Evolutionary conservation across 2,329 filamentous ascomycete genomes (phyloP), one percentile per base, ranked within the genome.

Genomic region (Cephalotrichum gorgonifer): DNA sequence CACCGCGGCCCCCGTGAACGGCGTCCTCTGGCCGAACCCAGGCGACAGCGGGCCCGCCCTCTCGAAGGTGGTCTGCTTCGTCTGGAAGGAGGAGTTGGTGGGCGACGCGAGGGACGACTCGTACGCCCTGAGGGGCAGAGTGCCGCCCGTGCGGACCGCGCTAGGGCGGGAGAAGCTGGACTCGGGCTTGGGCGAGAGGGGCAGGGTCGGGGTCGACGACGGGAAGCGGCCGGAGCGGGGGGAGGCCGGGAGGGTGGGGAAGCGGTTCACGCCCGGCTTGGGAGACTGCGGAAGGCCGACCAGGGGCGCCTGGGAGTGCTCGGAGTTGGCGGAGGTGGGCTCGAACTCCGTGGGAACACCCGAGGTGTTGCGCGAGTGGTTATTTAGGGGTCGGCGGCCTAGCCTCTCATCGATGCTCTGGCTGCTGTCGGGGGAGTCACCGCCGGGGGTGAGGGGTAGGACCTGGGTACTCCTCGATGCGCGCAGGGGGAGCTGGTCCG

Each of bases 41-140:
- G 81, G 80, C 3, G 78, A 78, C 50, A 78, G 58, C 2, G 76
- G 75, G 0, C 64, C 68, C 23, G 26, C 20, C 28, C 80, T 70
- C 57, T 83, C 79, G 53, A 85, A 78, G 1, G 81, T 76, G 0
- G 81, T 85, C 61, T 83, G 79, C 66, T 81, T 83, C 26, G 78
- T 79, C 4, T 68, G 73, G 47, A 71, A 67, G 6, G 61, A 54
- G 30, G 66, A 63, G 6, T 70, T 68, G 4, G 65, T 68, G 2
- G 78, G 77, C 26, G 77, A 79, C 46, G 63, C 63, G 43, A 78
- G 53, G 2, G 74, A 60, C n/a, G 76, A 72, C 58, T 83, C 78
- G 54, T 81, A 83, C 6, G 79, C 78, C 52, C 79, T 76, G 47
- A 83, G 66, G 1, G 80, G 80, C 35, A 84, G 67, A 1, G 72